Evolutionary conservation across 164 flowering plant species (phyloP).

Genomic region (Berberis thunbergii): DNA sequence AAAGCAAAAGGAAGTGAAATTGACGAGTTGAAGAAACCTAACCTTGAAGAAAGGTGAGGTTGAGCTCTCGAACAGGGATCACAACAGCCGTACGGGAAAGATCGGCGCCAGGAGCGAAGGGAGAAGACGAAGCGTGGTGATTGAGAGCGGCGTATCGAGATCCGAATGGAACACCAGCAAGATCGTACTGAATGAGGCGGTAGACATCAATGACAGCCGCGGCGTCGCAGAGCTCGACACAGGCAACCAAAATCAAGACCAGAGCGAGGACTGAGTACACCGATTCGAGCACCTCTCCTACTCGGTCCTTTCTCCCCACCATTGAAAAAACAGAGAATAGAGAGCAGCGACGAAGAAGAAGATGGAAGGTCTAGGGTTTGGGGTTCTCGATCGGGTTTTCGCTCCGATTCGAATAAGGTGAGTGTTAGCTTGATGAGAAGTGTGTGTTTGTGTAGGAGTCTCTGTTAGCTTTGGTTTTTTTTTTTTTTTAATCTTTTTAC

Average conservation of each 20-base stretch:
- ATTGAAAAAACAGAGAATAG: slow-evolving; percentile 8
- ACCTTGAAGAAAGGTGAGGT: slow-evolving; percentile 67
- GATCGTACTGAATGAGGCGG: slow-evolving; percentile 91
- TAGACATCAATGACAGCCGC: slow-evolving; percentile 92
- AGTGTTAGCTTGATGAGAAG: too few species aligned
- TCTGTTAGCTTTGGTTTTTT: too few species aligned
- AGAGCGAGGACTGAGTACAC: slow-evolving; percentile 46
- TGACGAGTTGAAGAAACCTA: not conserved
- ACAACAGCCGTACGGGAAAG: slow-evolving; percentile 81
- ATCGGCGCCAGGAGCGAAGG: slow-evolving; percentile 52
- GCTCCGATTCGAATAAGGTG: too few species aligned
- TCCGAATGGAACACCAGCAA: slow-evolving; percentile 83
- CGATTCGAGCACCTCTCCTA: slow-evolving; percentile 37
- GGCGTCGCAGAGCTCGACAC: slow-evolving; percentile 87
- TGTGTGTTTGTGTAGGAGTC: too few species aligned
- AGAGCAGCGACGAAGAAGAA: not conserved
- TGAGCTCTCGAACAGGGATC: slow-evolving; percentile 56
- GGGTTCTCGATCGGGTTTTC: not conserved
- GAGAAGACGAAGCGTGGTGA: slow-evolving; percentile 72
- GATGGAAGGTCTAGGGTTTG: slow-evolving; percentile 1
- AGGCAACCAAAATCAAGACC: slow-evolving; percentile 60
- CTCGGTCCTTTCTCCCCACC: slow-evolving; percentile 25
- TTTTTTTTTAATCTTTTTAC: too few species aligned
- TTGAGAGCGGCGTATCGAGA: slow-evolving; percentile 78
- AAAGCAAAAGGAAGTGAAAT: not conserved